Evolutionary conservation across 2,329 filamentous ascomycete species (phyloP).

Genomic region (Daldinia sp.): DNA sequence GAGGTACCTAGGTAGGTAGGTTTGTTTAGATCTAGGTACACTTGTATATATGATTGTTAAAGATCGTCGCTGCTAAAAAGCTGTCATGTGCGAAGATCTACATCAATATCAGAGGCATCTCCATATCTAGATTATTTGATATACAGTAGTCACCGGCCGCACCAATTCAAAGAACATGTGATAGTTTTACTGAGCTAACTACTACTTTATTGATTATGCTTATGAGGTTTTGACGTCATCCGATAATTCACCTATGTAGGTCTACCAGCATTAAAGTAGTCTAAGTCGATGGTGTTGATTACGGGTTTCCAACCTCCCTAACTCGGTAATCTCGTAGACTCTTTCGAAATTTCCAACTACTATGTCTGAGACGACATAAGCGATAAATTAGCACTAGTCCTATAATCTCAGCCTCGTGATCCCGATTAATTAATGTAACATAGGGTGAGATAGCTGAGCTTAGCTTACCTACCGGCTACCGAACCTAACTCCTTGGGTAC

Average conservation of each 20-base stretch:
- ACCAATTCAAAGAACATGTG: not conserved
- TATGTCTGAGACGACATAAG: not conserved
- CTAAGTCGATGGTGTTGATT: not conserved
- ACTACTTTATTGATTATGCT: not conserved
- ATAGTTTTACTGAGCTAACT: not conserved
- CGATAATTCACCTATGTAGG: not conserved
- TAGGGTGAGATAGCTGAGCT: not conserved
- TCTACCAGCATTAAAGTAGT: not conserved
- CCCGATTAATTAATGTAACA: conserved; percentile 6
- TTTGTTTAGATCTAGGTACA: not conserved
- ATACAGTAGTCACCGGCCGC: not conserved
- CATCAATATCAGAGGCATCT: not conserved
- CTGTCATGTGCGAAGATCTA: too few relatives aligned
- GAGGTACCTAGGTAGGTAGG: too few relatives aligned
- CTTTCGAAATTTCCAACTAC: not conserved
- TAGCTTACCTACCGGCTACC: too few relatives aligned
- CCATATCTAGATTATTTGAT: not conserved
- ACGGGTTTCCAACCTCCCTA: not conserved
- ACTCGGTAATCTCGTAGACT: conserved; percentile 3
- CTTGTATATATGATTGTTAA: not conserved
- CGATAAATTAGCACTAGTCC: conserved; percentile 1
- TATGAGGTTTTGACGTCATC: conserved; percentile 3
- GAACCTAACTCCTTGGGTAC: not conserved
- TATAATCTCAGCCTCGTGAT: conserved; percentile 9
- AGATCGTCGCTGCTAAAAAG: not conserved